Evolutionary conservation across 2,329 filamentous ascomycete genomes (phyloP).

Genomic region (Diaporthe longicolla): DNA sequence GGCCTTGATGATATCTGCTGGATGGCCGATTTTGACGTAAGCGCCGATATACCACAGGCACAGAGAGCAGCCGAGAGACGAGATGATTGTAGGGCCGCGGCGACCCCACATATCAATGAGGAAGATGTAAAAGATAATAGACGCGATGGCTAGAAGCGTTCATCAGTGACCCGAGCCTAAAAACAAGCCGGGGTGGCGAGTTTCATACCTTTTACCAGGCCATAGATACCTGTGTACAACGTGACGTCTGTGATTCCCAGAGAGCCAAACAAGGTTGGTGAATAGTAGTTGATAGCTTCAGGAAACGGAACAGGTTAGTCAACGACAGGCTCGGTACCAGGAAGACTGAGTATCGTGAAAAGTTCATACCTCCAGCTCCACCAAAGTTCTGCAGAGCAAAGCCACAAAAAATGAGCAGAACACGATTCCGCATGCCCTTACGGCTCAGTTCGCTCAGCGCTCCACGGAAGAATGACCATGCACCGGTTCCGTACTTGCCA

Average conservation of each 20-base stretch:
- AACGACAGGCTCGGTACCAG: neutral
- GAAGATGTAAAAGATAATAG: constrained; percentile 57
- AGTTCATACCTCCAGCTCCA: constrained; percentile 51
- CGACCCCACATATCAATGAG: constrained; percentile 59
- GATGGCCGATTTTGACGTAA: constrained; percentile 67
- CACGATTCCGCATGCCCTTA: constrained; percentile 58
- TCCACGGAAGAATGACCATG: constrained; percentile 45
- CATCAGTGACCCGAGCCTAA: neutral
- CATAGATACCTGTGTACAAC: constrained; percentile 67
- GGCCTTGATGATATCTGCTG: constrained; percentile 58
- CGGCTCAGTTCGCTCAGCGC: constrained; percentile 53
- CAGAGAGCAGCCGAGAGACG: constrained; percentile 61
- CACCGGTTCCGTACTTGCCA: constrained; percentile 53
- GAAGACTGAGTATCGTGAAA: neutral
- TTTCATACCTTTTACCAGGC: constrained; percentile 54
- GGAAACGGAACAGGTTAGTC: neutral
- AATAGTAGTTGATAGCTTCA: constrained; percentile 59
- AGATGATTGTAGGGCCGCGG: constrained; percentile 60
- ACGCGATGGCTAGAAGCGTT: constrained; percentile 50
- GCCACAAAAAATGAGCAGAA: constrained; percentile 54
- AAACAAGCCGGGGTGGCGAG: neutral
- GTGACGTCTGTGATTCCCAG: constrained; percentile 61
- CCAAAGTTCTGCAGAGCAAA: constrained; percentile 56
- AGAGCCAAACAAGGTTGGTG: constrained; percentile 57
- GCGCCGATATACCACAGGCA: constrained; percentile 67